Evolutionary conservation across 176 grass and related monocot genomes (phyloP), one percentile per base, ranked within the genome.

Genomic region (Panicum miliaceum): DNA sequence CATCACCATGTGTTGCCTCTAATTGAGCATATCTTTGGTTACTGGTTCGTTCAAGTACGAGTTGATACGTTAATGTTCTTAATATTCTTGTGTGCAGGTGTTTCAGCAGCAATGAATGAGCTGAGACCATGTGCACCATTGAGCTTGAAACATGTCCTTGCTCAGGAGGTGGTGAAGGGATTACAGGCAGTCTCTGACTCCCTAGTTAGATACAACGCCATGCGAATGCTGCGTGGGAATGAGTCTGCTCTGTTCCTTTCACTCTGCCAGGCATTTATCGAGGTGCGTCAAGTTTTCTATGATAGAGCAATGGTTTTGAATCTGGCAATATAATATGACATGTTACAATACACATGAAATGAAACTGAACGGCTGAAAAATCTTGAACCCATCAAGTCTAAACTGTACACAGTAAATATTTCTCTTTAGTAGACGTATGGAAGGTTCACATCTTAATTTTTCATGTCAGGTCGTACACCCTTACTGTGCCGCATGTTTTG

Each of bases 71-170:
- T 57, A 34, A 22, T 56, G 50, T 71, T 58, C 65, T 68, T 54
- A 0, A 18, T 43, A 84, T 18, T 56, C n/a, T 89, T 78, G 23
- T 34, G 22, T 93, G 52, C 83, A 99, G 97, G 97, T 94, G 86
- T 99, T 67, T 99, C 85, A 61, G 89, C 88, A 9, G 97, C 97
- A 68, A 96, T 99, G 97, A 96, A 99, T 81, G 97, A 99, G 52
- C 81, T 99, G 72, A 90, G 90, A 82, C 97, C 93, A 4, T 99
- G 93, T 38, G 91, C 97, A 1, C 97, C 97, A 13, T 66, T 99
- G 65, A 96, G 90, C 79, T 92, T 99, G 84, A 99, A 92, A 80
- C 35, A 92, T 56, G 54, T 91, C 76, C 86, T 99, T 76, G 83
- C 97, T 74, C 83, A 94, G 88, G 97, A 99, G 78, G 88, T 99